phyloP scores from a whole-genome alignment of 331 rosid genomes.

The Spiraea crenata region DNA sequence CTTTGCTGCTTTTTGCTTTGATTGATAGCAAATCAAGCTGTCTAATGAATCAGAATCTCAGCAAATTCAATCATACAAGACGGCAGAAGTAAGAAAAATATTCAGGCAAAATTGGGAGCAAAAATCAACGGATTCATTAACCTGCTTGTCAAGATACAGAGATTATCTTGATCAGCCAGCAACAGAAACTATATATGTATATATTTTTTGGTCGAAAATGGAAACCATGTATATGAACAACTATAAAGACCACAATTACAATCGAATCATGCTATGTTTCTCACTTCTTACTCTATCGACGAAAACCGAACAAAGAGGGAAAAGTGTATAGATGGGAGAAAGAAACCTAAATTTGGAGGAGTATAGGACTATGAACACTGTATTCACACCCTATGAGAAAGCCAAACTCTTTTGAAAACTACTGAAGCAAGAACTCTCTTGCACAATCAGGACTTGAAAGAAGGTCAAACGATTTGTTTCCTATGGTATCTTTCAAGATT shows the following conservation, averaged over 20 bases:
- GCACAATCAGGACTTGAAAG: conserved; percentile 59
- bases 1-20: neutral
- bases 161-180: conserved; percentile 1
- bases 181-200: conserved; percentile 14
- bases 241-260: conserved; percentile 11
- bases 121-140: neutral
- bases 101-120: neutral
- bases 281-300: conserved; percentile 18
- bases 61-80: neutral
- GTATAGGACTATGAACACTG: conserved; percentile 57
- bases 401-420: conserved; percentile 27
- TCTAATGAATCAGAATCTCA: neutral
- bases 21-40: neutral
- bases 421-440: conserved; percentile 49
- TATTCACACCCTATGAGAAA: conserved; percentile 20
- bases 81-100: neutral
- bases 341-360: conserved; percentile 15
- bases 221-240: conserved; percentile 21
- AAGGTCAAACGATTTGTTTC: conserved; percentile 59
- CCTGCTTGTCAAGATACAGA: neutral
- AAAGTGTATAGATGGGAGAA: conserved; percentile 7
- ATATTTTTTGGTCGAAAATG: too few species aligned
- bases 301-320: neutral
- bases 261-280: conserved; percentile 7
- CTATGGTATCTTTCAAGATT: conserved; percentile 72